Evolutionary conservation across 169 alveolate species (phyloP).

Genomic region (Theileria sp.): DNA sequence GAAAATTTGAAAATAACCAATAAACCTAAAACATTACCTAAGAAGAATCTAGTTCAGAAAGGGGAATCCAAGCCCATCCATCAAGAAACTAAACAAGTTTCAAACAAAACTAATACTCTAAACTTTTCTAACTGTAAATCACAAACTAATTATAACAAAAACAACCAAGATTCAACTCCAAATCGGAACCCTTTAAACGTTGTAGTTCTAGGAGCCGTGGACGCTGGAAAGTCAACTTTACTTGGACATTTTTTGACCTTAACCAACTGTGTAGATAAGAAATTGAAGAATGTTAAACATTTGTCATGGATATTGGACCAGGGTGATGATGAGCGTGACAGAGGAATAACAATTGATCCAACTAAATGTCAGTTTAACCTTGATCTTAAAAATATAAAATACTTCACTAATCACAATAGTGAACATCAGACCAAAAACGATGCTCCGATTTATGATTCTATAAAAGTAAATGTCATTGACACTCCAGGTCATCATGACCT

Average conservation of each 20-base stretch:
- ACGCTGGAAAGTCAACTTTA: slow-evolving; percentile 78
- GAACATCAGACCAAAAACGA: not conserved
- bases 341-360: slow-evolving; percentile 71
- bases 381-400: slow-evolving; percentile 26
- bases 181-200: slow-evolving; percentile 59
- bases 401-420: slow-evolving; percentile 18
- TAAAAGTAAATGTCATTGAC: slow-evolving; percentile 72
- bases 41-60: slow-evolving; percentile 13
- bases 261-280: slow-evolving; percentile 40
- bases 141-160: slow-evolving; percentile 3
- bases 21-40: slow-evolving; percentile 4
- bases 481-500: slow-evolving; percentile 78
- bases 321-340: slow-evolving; percentile 74
- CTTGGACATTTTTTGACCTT: slow-evolving; percentile 62
- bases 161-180: slow-evolving; percentile 3
- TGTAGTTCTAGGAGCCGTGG: slow-evolving; percentile 74
- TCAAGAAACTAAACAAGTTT: not conserved
- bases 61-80: not conserved
- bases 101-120: slow-evolving; percentile 4
- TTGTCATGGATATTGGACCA: slow-evolving; percentile 71
- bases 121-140: not conserved
- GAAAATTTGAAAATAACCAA: not conserved
- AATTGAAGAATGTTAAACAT: slow-evolving; percentile 9
- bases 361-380: slow-evolving; percentile 38
- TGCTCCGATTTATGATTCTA: slow-evolving; percentile 13